Percentiles rank a stretch among this genome's conserved stretches.
Conservation (phyloP, 2,329 filamentous ascomycete genomes). For the Fusarium agapanthi region DNA sequence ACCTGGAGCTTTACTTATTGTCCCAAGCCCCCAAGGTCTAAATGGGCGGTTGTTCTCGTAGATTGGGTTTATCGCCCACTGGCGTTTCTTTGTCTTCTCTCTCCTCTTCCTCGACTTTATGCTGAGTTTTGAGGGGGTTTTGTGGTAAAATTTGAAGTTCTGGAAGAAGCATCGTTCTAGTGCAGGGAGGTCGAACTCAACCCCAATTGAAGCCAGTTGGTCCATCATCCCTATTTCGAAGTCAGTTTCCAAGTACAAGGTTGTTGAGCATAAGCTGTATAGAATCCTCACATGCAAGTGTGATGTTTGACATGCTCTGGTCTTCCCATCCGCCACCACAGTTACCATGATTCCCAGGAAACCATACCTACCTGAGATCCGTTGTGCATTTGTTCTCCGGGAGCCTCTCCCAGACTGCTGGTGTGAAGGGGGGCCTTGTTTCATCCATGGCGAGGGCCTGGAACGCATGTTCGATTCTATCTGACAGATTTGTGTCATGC, state of each 20-base stretch:
- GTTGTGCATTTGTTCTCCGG: slow-evolving; percentile 50
- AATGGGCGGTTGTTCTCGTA: slow-evolving; percentile 57
- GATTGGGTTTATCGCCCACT: slow-evolving; percentile 60
- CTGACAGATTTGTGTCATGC: slow-evolving; percentile 62
- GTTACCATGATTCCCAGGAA: slow-evolving; percentile 76
- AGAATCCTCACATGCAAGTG: slow-evolving; percentile 49
- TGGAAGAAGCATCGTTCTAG: slow-evolving; percentile 53
- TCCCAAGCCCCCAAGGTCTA: slow-evolving; percentile 58
- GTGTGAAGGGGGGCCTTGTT: slow-evolving; percentile 61
- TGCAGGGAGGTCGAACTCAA: slow-evolving; percentile 57
- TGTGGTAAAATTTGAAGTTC: slow-evolving; percentile 46
- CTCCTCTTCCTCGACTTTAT: slow-evolving; percentile 26
- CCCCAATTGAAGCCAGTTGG: slow-evolving; percentile 60
- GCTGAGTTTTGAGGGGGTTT: slow-evolving; percentile 11
- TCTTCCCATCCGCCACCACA: slow-evolving; percentile 73
- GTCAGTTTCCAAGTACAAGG: background rate
- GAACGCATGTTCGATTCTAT: slow-evolving; percentile 65
- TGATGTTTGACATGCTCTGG: slow-evolving; percentile 54
- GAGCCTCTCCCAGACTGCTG: slow-evolving; percentile 62
- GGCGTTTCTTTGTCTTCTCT: slow-evolving; percentile 9
- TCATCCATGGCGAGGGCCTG: slow-evolving; percentile 68
- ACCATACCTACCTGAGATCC: slow-evolving; percentile 66
- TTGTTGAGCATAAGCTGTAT: background rate
- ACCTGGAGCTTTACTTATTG: slow-evolving; percentile 51
- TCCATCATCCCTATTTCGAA: slow-evolving; percentile 62